These are phyloP conservation scores for Mortierella sp. DNA, from an alignment of 371 early-diverging fungal species.

Conservation along the genomic window DNA sequence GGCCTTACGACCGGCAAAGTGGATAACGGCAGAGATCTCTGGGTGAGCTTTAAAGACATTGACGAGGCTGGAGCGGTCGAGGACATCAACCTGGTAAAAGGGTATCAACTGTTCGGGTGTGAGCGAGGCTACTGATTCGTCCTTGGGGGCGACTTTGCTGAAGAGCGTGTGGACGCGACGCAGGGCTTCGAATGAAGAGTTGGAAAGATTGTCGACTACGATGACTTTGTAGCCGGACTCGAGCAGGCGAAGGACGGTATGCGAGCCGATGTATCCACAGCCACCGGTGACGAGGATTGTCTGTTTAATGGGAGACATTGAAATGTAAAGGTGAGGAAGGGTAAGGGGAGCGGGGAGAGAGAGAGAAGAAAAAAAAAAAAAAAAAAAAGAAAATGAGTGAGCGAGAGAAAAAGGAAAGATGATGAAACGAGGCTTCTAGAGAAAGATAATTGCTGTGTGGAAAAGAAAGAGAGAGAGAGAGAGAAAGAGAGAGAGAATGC, in stretches of 20 bases:
- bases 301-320: constrained; percentile 38
- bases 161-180: constrained; percentile 58
- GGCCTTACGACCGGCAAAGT: constrained; percentile 80
- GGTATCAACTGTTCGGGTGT: constrained; percentile 75
- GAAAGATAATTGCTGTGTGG: no score
- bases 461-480: not conserved
- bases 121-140: constrained; percentile 56
- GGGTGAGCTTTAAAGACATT: constrained; percentile 72
- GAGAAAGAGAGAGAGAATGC: no score
- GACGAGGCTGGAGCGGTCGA: constrained; percentile 68
- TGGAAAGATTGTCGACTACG: constrained; percentile 83
- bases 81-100: constrained; percentile 80
- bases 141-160: constrained; percentile 24
- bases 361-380: not conserved
- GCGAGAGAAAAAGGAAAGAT: not conserved
- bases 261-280: constrained; percentile 92
- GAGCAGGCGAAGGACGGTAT: constrained; percentile 85
- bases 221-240: constrained; percentile 77
- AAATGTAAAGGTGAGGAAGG: not conserved
- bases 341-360: not conserved
- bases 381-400: not conserved
- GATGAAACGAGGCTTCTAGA: not conserved
- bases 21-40: constrained; percentile 68
- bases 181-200: constrained; percentile 69
- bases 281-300: constrained; percentile 90